Conservation (phyloP, 1,284 basidiomycete species). For the Apiotrichum gamsii region DNA sequence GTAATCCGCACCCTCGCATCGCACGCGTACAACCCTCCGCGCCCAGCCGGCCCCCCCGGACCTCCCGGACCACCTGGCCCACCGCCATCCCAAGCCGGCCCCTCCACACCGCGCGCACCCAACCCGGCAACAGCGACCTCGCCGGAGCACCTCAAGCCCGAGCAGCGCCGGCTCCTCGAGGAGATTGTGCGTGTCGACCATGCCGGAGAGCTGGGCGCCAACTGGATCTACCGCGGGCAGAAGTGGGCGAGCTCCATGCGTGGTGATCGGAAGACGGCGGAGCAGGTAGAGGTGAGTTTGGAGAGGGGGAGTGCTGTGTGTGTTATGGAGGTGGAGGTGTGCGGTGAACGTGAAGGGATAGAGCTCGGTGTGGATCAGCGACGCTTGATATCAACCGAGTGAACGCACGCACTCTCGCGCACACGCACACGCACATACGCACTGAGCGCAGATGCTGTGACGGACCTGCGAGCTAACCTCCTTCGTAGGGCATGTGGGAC, state of each 20-base stretch:
- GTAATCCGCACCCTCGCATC: conserved; percentile 5
- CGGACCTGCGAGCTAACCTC: too few relatives aligned
- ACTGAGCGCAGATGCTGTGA: too few relatives aligned
- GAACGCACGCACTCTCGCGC: too few relatives aligned
- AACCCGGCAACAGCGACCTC: conserved; percentile 34
- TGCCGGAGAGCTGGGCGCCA: conserved; percentile 86
- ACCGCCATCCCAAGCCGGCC: neutral
- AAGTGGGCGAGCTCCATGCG: conserved; percentile 58
- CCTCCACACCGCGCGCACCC: conserved; percentile 1
- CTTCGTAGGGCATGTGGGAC: conserved; percentile 93
- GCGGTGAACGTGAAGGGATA: too few relatives aligned
- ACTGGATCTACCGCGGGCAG: conserved; percentile 87
- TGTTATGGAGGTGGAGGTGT: too few relatives aligned
- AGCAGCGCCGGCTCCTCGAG: conserved; percentile 40
- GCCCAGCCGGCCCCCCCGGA: neutral
- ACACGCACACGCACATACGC: too few relatives aligned
- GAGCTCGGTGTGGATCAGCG: too few relatives aligned
- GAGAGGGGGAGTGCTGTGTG: too few relatives aligned
- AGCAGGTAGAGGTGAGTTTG: conserved; percentile 66
- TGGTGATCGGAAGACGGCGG: conserved; percentile 57
- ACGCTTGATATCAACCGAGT: neutral
- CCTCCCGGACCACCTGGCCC: conserved; percentile 4
- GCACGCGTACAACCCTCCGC: conserved; percentile 15
- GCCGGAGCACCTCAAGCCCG: conserved; percentile 25
- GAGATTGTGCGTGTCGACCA: conserved; percentile 72